A percentile compares a stretch with the other conserved stretches of the same genome.
Evolutionary conservation across 805 yeast genomes (phyloP).

Genomic region (Kodamaea nitidulidarum): DNA sequence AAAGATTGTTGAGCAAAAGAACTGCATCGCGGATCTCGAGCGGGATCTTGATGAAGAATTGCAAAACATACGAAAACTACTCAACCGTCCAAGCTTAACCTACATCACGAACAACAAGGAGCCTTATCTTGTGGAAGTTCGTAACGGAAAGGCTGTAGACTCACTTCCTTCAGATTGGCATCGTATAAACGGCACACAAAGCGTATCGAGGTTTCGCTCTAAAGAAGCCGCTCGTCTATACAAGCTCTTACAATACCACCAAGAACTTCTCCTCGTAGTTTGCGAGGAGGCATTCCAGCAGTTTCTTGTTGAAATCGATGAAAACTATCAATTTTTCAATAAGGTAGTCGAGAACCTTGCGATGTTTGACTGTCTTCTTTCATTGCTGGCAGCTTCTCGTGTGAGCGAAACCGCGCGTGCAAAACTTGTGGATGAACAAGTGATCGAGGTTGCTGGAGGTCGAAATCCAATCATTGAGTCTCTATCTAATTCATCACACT

Average conservation of each 20-base stretch:
- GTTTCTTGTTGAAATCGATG: conserved; percentile 36
- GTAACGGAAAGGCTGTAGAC: conserved; percentile 51
- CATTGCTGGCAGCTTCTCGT: conserved; percentile 59
- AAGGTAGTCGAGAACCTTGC: conserved; percentile 47
- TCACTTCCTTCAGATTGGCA: conserved; percentile 73
- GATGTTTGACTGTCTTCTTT: conserved; percentile 59
- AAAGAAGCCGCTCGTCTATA: conserved; percentile 52
- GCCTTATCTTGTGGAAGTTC: conserved; percentile 72
- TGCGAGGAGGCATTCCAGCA: conserved; percentile 45
- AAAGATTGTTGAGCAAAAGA: conserved; percentile 32
- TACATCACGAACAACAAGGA: conserved; percentile 58
- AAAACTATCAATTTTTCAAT: conserved; percentile 27
- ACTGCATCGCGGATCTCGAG: conserved; percentile 43
- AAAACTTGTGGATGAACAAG: conserved; percentile 39
- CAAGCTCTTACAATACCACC: conserved; percentile 54
- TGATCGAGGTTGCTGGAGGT: conserved; percentile 48
- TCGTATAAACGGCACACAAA: conserved; percentile 63
- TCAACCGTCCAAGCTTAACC: conserved; percentile 55
- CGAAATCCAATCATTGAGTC: conserved; percentile 67
- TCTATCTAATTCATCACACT: conserved; percentile 31
- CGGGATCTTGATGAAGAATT: conserved; percentile 51
- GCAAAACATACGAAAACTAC: conserved; percentile 34
- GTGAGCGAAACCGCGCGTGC: conserved; percentile 47
- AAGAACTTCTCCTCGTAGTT: conserved; percentile 46
- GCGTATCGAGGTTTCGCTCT: conserved; percentile 69